Evolutionary conservation across 2,329 filamentous ascomycete species (phyloP).

Genomic region (Clarireedia hainanense): DNA sequence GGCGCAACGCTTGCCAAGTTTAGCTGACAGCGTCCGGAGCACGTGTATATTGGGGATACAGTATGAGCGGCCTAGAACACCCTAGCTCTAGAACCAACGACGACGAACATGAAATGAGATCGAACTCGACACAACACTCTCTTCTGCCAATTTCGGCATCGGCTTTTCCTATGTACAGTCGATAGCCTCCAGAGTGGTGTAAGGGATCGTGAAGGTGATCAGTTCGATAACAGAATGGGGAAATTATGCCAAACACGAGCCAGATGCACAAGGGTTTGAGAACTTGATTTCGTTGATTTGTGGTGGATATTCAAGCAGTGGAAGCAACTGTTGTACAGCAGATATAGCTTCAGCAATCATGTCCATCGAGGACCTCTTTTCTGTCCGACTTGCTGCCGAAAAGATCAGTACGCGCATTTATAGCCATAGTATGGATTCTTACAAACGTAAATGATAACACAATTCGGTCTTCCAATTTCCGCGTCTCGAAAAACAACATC

Average conservation of each 20-base stretch:
- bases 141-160: not conserved
- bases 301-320: not conserved
- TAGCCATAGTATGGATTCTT: not conserved
- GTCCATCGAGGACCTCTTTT: not conserved
- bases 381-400: not conserved
- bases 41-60: too few relatives aligned
- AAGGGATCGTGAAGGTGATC: not conserved
- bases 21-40: too few relatives aligned
- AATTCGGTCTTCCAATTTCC: not conserved
- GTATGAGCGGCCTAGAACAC: too few relatives aligned
- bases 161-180: not conserved
- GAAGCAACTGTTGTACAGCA: not conserved
- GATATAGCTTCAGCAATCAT: not conserved
- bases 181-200: not conserved
- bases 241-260: not conserved
- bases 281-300: not conserved
- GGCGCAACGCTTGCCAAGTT: too few relatives aligned
- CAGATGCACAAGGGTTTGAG: not conserved
- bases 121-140: not conserved
- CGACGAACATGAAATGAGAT: not conserved
- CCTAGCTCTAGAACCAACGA: constrained; percentile 25
- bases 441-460: not conserved
- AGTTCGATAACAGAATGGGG: not conserved
- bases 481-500: not conserved
- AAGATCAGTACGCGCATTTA: not conserved